Base-by-base conservation (phyloP, 768 basidiomycete species). In the Clathrus columnatus region DNA sequence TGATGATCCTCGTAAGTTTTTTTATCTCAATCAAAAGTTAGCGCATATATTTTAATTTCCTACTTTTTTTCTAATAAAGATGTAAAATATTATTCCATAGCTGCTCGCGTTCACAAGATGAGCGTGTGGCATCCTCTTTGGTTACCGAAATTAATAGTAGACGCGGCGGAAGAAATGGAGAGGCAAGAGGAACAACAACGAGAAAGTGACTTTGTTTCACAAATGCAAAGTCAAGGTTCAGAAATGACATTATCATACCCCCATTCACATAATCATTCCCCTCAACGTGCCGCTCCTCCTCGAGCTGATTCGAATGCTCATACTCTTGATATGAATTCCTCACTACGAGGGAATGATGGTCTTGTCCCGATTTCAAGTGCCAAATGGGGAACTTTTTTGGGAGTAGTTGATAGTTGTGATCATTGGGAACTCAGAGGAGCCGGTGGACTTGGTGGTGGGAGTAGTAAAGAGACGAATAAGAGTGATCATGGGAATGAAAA, bases 371-470 rank as follows among this genome's bases (percentile, higher is more conserved):
- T 99, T n/a, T 83, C 88, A 61, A 89, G 87, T 62, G 91, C 96
- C 5, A 83, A 84, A 60, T 98, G 95, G 94, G 96, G 96, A 36
- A 17, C 96, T 64, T 97, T 93, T 67, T 71, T 99, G 28, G 96
- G 96, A 3, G 81, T 81, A 17, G 74, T 98, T 63, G 87, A 95
- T 60, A 86, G 84, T 1, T 87, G 84, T 62, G 93, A 99, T 73
- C 96, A 99, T 64, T 99, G 96, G 96, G 87, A 95, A 62, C 79
- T 97, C 66, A 73, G 96, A 59, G 96, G 95, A 0, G 84, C 90
- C 20, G 70, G 85, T n/a, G 90, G 92, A 3, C 72, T 84, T 61
- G 87, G 85, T 54, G 74, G 80, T 48, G 81, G 75, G 46, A 73
- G 84, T 0, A 81, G 43, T 42, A 49, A 50, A 14, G 56, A 50